These are phyloP conservation scores for Neostapfia colusana DNA, from an alignment of 176 grass and related monocot species.

Conservation along the genomic window DNA sequence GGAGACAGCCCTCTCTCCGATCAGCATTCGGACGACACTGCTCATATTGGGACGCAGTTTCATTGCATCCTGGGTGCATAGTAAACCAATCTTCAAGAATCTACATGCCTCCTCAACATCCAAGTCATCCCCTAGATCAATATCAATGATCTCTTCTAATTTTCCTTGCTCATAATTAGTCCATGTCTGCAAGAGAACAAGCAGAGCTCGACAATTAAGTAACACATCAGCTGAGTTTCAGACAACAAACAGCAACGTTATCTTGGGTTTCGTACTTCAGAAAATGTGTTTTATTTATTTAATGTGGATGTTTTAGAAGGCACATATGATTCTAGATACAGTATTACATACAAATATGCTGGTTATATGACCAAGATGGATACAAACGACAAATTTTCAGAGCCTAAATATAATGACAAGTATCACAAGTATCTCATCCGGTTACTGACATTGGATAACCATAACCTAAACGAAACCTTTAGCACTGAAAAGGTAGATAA, in stretches of 20 bases:
- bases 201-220: slow-evolving; percentile 8
- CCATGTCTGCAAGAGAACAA: slow-evolving; percentile 62
- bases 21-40: slow-evolving; percentile 55
- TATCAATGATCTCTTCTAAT: slow-evolving; percentile 63
- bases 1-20: slow-evolving; percentile 50
- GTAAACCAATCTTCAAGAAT: slow-evolving; percentile 71
- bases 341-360: not conserved
- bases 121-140: slow-evolving; percentile 61
- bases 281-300: not conserved
- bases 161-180: slow-evolving; percentile 51
- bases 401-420: not conserved
- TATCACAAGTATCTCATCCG: slow-evolving; percentile 7
- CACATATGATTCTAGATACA: not conserved
- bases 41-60: slow-evolving; percentile 74
- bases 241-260: not conserved
- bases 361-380: not conserved
- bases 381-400: slow-evolving; percentile 1
- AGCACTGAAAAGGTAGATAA: not conserved
- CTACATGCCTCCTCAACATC: slow-evolving; percentile 59
- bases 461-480: slow-evolving; percentile 18
- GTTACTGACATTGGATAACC: slow-evolving; percentile 14
- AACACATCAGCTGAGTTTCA: not conserved
- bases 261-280: not conserved
- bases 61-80: slow-evolving; percentile 79
- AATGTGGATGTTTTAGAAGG: not conserved